These are phyloP conservation scores for Eucalyptus guilfoylei DNA, from an alignment of 345 rosid species.

Conservation along the genomic window DNA sequence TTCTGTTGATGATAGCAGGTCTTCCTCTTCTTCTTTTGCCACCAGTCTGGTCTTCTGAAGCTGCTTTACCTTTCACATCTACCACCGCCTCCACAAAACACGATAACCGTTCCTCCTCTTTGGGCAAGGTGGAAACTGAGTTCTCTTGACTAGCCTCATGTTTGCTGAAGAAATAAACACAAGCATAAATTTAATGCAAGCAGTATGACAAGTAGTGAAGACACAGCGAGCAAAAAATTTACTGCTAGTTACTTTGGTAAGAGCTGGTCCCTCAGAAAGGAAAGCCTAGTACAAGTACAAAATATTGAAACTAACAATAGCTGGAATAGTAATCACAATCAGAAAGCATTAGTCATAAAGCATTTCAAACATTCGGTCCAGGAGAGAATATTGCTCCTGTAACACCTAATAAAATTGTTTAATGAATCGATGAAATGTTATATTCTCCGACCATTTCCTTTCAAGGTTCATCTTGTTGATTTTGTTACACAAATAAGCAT, in stretches of 20 bases:
- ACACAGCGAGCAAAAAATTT: neutral
- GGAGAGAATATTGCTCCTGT: neutral
- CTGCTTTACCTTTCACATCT: neutral
- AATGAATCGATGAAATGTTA: neutral
- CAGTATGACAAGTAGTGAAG: neutral
- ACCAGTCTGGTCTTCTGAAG: neutral
- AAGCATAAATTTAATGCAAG: neutral
- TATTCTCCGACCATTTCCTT: neutral
- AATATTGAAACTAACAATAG: neutral
- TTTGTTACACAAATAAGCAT: neutral
- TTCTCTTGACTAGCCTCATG: neutral
- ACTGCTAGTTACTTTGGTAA: neutral
- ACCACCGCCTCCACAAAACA: neutral
- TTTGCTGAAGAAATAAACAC: conserved; percentile 20
- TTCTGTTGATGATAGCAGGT: conserved; percentile 25
- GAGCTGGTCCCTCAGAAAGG: neutral
- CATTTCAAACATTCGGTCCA: neutral
- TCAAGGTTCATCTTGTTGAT: neutral
- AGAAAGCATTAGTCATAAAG: neutral
- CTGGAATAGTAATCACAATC: neutral
- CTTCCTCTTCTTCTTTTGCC: conserved; percentile 43
- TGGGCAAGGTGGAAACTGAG: neutral
- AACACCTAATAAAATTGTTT: neutral
- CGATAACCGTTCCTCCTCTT: neutral
- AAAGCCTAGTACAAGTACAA: neutral